Percentiles rank a stretch among this genome's conserved stretches.
Evolutionary conservation across 306 rosid genomes (phyloP).

Genomic region (Vigna reflexopilosa): DNA sequence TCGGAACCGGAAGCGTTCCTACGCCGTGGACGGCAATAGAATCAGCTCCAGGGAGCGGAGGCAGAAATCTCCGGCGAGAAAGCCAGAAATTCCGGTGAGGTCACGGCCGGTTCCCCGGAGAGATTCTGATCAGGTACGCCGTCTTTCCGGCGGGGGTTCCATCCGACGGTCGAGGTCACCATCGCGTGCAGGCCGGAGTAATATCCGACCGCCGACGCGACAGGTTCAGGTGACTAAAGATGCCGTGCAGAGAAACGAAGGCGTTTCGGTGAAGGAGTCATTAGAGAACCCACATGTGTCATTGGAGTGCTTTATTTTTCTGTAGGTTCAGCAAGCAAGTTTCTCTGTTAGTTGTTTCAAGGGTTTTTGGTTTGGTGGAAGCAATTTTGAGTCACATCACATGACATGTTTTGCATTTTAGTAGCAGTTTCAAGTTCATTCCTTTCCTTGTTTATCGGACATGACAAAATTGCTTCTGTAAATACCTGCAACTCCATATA

Average conservation of each 20-base stretch:
- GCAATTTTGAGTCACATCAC: conserved; percentile 33
- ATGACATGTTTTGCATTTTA: conserved; percentile 26
- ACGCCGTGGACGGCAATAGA: conserved; percentile 53
- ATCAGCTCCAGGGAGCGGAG: conserved; percentile 51
- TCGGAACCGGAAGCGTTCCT: conserved; percentile 54
- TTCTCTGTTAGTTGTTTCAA: conserved; percentile 6
- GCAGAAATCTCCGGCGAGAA: conserved; percentile 47
- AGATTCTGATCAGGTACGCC: conserved; percentile 49
- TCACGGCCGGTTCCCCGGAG: conserved; percentile 49
- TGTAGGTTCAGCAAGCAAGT: conserved; percentile 53
- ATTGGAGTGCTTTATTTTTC: conserved; percentile 93
- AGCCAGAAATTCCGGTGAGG: conserved; percentile 46
- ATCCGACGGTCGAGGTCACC: conserved; percentile 70
- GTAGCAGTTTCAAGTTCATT: conserved; percentile 17
- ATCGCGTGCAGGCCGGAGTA: conserved; percentile 57
- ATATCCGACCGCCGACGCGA: conserved; percentile 46
- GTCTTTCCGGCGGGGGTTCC: conserved; percentile 53
- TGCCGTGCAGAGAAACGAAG: conserved; percentile 45
- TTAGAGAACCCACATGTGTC: conserved; percentile 78
- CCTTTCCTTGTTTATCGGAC: neutral
- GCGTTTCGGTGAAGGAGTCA: conserved; percentile 60
- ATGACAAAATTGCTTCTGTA: conserved; percentile 30
- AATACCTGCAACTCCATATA: conserved; percentile 8
- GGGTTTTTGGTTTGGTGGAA: conserved; percentile 29
- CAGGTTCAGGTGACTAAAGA: conserved; percentile 30